Conservation (phyloP, 1,284 basidiomycete species). For the Ustilago esculenta region DNA sequence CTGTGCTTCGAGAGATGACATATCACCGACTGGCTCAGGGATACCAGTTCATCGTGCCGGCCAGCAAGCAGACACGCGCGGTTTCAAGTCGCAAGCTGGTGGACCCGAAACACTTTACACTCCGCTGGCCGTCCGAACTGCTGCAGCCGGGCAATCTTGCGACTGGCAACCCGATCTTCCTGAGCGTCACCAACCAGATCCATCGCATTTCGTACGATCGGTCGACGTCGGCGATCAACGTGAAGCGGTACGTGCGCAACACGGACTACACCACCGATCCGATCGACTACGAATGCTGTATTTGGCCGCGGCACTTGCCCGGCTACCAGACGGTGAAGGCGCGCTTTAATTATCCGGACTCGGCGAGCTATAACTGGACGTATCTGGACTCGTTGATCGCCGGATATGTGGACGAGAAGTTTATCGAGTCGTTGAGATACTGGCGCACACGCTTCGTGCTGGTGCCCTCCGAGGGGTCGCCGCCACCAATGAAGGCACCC, state of each 20-base stretch:
- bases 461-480: slow-evolving; percentile 81
- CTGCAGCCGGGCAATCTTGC: slow-evolving; percentile 64
- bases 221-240: slow-evolving; percentile 84
- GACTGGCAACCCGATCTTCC: slow-evolving; percentile 76
- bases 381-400: slow-evolving; percentile 68
- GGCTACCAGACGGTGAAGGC: slow-evolving; percentile 84
- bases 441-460: slow-evolving; percentile 96
- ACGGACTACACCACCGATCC: slow-evolving; percentile 74
- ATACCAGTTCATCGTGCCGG: slow-evolving; percentile 83
- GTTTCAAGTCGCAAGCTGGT: slow-evolving; percentile 42
- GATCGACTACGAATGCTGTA: slow-evolving; percentile 83
- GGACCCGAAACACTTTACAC: slow-evolving; percentile 45
- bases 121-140: slow-evolving; percentile 63
- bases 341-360: slow-evolving; percentile 79
- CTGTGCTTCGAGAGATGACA: slow-evolving; percentile 90
- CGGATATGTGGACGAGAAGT: slow-evolving; percentile 61
- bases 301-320: slow-evolving; percentile 88
- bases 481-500: slow-evolving; percentile 69
- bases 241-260: slow-evolving; percentile 84
- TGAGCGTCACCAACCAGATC: slow-evolving; percentile 94
- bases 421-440: slow-evolving; percentile 70
- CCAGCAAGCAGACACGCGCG: slow-evolving; percentile 30
- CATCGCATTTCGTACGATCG: slow-evolving; percentile 84
- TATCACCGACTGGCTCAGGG: slow-evolving; percentile 90
- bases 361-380: slow-evolving; percentile 71